Percentiles rank a stretch among this genome's conserved stretches.
These are phyloP conservation scores for Aspergillus fumigatus DNA, from an alignment of 2,329 filamentous ascomycete species.

Conservation along the genomic window DNA sequence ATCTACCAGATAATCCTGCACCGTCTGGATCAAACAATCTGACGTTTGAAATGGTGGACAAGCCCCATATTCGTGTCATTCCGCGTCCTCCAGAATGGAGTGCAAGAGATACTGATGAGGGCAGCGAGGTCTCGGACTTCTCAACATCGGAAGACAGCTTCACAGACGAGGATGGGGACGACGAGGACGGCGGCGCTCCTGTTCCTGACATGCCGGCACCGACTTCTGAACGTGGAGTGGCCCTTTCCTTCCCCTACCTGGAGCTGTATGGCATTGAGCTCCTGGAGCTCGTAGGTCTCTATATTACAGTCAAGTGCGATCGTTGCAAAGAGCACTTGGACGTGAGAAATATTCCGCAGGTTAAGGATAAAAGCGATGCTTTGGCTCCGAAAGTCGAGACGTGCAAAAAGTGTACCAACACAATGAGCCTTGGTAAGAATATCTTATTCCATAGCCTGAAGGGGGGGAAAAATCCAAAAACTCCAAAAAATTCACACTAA, in stretches of 20 bases:
- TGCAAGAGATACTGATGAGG: constrained; percentile 29
- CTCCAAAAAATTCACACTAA: too few relatives aligned
- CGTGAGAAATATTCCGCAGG: constrained; percentile 60
- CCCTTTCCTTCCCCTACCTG: constrained; percentile 71
- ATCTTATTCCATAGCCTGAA: too few relatives aligned
- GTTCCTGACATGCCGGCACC: constrained; percentile 34
- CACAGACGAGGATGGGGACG: constrained; percentile 42
- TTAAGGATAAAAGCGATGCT: constrained; percentile 37
- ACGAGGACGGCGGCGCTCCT: constrained; percentile 35
- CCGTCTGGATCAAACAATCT: constrained; percentile 9
- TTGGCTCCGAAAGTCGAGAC: constrained; percentile 42
- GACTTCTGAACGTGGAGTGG: constrained; percentile 62
- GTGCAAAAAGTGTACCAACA: constrained; percentile 53
- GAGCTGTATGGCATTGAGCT: constrained; percentile 75
- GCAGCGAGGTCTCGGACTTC: constrained; percentile 38
- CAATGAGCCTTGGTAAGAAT: constrained; percentile 42
- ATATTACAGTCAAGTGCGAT: constrained; percentile 70
- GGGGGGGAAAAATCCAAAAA: too few relatives aligned
- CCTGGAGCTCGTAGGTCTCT: constrained; percentile 63
- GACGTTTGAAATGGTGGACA: constrained; percentile 40
- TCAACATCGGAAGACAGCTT: constrained; percentile 43
- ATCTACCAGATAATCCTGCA: constrained; percentile 12
- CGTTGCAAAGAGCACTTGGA: constrained; percentile 73
- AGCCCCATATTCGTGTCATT: constrained; percentile 66
- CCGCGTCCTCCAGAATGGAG: constrained; percentile 74